phyloP scores from a whole-genome alignment of 2,329 filamentous ascomycete genomes.

The Zasmidium angulare region DNA sequence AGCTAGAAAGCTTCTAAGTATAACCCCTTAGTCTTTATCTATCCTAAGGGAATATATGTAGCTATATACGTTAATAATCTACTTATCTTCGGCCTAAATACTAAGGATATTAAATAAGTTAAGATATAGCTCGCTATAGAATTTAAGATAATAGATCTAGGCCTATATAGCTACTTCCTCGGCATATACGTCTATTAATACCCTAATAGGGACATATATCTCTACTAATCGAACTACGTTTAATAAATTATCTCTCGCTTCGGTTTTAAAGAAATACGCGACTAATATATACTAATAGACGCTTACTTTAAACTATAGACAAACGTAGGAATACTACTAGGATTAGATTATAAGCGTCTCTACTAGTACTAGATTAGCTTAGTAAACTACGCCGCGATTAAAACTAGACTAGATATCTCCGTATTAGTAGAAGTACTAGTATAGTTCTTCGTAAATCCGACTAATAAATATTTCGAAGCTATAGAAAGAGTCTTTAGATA shows the following conservation, averaged over 20 bases:
- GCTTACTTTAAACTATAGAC: slow-evolving; percentile 12
- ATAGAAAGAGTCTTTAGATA: slow-evolving; percentile 1
- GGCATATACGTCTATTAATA: slow-evolving; percentile 5
- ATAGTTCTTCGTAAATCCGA: slow-evolving; percentile 6
- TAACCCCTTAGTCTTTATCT: slow-evolving; percentile 12
- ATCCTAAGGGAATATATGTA: slow-evolving; percentile 4
- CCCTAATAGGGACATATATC: not conserved
- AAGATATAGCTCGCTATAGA: slow-evolving; percentile 1
- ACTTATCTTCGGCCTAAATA: slow-evolving; percentile 9
- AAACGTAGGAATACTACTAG: slow-evolving; percentile 7
- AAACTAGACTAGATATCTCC: slow-evolving; percentile 2
- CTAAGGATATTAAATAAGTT: slow-evolving; percentile 4
- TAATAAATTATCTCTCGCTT: not conserved
- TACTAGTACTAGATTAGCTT: slow-evolving; percentile 11
- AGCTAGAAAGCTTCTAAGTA: too few species aligned
- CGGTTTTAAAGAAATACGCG: not conserved
- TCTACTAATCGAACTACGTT: slow-evolving; percentile 12
- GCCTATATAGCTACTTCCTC: slow-evolving; percentile 9
- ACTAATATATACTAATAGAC: slow-evolving; percentile 12
- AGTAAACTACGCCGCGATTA: slow-evolving; percentile 3
- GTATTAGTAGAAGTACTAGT: slow-evolving; percentile 5
- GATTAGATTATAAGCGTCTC: slow-evolving; percentile 12
- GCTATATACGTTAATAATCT: slow-evolving; percentile 16
- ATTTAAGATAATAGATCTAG: slow-evolving; percentile 15
- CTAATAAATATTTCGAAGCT: not conserved